phyloP scores from a whole-genome alignment of 495 filamentous ascomycete genomes.

The Aspergillus heteromorphus region DNA sequence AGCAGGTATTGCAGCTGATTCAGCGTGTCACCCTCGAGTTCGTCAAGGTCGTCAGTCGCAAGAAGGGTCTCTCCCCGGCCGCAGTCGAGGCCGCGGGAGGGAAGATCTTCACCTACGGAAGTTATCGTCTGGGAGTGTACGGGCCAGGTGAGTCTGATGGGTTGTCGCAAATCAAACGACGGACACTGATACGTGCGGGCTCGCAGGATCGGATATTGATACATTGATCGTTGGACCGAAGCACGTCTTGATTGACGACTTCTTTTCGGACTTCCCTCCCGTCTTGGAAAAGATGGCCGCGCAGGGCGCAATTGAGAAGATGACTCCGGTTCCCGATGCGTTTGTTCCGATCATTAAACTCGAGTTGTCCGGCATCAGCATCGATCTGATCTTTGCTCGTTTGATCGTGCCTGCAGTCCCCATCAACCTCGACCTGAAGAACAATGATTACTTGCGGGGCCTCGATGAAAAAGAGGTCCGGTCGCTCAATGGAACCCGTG shows the following conservation, averaged over 20 bases:
- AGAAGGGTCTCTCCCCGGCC: constrained; percentile 68
- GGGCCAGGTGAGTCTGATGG: constrained; percentile 58
- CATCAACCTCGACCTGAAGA: constrained; percentile 64
- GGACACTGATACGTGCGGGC: constrained; percentile 8
- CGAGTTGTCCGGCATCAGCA: constrained; percentile 80
- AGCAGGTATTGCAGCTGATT: constrained; percentile 59
- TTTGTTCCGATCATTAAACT: constrained; percentile 96
- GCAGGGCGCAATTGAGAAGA: constrained; percentile 70
- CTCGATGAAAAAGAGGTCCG: constrained; percentile 80
- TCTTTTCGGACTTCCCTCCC: constrained; percentile 80
- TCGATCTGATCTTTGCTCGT: constrained; percentile 90
- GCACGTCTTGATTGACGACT: constrained; percentile 80
- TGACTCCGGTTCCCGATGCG: constrained; percentile 81
- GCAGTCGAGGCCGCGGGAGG: constrained; percentile 77
- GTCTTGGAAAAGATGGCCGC: constrained; percentile 69
- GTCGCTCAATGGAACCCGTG: constrained; percentile 87
- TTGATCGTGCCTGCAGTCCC: constrained; percentile 68
- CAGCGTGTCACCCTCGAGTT: constrained; percentile 80
- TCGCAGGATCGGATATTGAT: constrained; percentile 86
- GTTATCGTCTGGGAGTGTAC: constrained; percentile 89
- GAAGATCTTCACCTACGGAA: constrained; percentile 91
- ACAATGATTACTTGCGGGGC: constrained; percentile 78
- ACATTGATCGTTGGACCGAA: constrained; percentile 87
- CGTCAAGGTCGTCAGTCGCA: constrained; percentile 69
- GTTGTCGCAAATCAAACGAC: not conserved